Percentiles rank a stretch among this genome's conserved stretches.
Conservation (phyloP, 768 basidiomycete genomes). For the Macrolepiota albuminosa region DNA sequence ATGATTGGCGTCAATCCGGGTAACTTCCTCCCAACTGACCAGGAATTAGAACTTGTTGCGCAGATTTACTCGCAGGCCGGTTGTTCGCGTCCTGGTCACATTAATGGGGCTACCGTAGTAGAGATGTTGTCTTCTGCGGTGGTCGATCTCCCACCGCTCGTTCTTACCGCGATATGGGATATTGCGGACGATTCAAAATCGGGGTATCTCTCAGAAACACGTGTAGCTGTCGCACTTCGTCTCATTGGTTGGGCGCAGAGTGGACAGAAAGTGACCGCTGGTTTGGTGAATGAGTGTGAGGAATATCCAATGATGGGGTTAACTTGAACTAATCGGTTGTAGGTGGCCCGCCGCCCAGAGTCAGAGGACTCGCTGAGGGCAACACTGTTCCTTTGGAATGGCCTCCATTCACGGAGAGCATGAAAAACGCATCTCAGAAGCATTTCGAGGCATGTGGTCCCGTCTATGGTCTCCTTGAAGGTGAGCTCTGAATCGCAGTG, state of each 20-base stretch:
- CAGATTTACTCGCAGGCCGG: conserved; percentile 24
- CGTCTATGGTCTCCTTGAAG: conserved; percentile 47
- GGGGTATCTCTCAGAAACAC: conserved; percentile 49
- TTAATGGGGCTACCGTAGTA: conserved; percentile 42
- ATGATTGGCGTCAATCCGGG: background rate
- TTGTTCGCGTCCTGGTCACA: conserved; percentile 16
- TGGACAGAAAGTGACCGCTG: conserved; percentile 35
- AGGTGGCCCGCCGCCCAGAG: conserved; percentile 50
- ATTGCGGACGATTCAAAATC: conserved; percentile 56
- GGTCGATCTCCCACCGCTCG: conserved; percentile 41
- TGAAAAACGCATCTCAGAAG: conserved; percentile 49
- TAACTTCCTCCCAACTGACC: conserved; percentile 19
- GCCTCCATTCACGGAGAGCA: conserved; percentile 45
- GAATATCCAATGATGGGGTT: conserved; percentile 3
- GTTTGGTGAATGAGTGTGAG: conserved; percentile 43
- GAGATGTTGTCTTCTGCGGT: conserved; percentile 49
- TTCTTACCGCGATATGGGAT: conserved; percentile 60
- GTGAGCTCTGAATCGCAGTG: conserved; percentile 24
- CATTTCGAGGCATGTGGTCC: conserved; percentile 50
- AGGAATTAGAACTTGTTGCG: conserved; percentile 25
- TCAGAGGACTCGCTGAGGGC: conserved; percentile 24
- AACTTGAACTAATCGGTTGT: conserved; percentile 6
- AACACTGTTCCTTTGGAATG: conserved; percentile 15
- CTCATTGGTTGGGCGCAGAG: conserved; percentile 65
- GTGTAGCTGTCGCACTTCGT: conserved; percentile 54